Percentiles rank a stretch among this genome's conserved stretches.
These are phyloP conservation scores for Medicago arabica DNA, from an alignment of 306 rosid species.

Conservation along the genomic window DNA sequence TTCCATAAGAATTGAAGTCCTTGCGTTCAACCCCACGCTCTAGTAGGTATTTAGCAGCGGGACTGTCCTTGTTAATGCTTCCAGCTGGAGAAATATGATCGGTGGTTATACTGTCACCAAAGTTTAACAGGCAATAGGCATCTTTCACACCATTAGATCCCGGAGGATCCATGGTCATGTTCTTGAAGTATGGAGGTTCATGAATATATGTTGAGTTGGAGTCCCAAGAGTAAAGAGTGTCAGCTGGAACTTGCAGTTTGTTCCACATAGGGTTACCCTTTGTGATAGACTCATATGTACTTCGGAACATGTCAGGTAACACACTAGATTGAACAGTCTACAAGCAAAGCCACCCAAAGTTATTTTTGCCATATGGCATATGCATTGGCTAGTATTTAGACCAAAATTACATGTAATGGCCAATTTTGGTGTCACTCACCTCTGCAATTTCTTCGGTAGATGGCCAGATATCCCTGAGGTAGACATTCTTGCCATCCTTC, in stretches of 20 bases:
- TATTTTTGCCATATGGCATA: slow-evolving; percentile 23
- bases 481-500: slow-evolving; percentile 80
- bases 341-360: slow-evolving; percentile 40
- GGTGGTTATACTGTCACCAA: slow-evolving; percentile 94
- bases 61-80: slow-evolving; percentile 91
- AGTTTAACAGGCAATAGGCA: slow-evolving; percentile 86
- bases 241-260: slow-evolving; percentile 67
- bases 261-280: slow-evolving; percentile 90
- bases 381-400: slow-evolving; percentile 8
- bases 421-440: slow-evolving; percentile 53
- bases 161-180: slow-evolving; percentile 86
- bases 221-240: slow-evolving; percentile 84
- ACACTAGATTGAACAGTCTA: slow-evolving; percentile 93
- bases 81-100: slow-evolving; percentile 99
- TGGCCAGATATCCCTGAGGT: slow-evolving; percentile 91
- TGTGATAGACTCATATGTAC: slow-evolving; percentile 83
- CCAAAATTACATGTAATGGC: slow-evolving; percentile 12
- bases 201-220: slow-evolving; percentile 89
- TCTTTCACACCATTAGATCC: slow-evolving; percentile 87
- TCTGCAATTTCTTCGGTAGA: slow-evolving; percentile 81
- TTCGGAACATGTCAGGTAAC: slow-evolving; percentile 81
- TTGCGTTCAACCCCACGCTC: slow-evolving; percentile 80
- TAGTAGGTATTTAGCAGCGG: slow-evolving; percentile 85
- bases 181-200: slow-evolving; percentile 92
- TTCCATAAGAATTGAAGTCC: slow-evolving; percentile 96